These are phyloP conservation scores for Parsonsia alboflavescens DNA, from an alignment of 257 asterid species.

Conservation along the genomic window DNA sequence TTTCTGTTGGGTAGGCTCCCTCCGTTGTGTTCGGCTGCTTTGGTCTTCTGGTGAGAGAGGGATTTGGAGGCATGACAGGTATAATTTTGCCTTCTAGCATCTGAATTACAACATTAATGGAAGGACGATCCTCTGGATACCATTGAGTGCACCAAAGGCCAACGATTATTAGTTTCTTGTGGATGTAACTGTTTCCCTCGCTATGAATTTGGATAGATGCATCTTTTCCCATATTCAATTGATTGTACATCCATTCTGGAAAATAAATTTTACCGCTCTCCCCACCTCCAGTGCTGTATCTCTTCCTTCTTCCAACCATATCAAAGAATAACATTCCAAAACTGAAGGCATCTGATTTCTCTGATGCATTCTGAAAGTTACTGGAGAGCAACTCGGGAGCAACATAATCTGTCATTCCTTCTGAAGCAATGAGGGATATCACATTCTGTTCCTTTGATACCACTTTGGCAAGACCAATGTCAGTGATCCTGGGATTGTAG, in stretches of 20 bases:
- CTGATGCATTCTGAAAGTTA: slow-evolving; percentile 14
- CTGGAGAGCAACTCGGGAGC: slow-evolving; percentile 16
- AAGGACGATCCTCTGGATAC: slow-evolving; percentile 31
- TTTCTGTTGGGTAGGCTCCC: neutral
- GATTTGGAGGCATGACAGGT: slow-evolving; percentile 28
- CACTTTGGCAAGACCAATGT: slow-evolving; percentile 10
- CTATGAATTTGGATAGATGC: slow-evolving; percentile 5
- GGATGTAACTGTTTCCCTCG: slow-evolving; percentile 3
- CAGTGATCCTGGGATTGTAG: slow-evolving; percentile 13
- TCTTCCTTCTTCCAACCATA: slow-evolving; percentile 9
- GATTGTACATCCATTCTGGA: slow-evolving; percentile 13
- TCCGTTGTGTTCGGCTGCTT: neutral
- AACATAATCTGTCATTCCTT: slow-evolving; percentile 12
- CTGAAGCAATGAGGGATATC: slow-evolving; percentile 5
- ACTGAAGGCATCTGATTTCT: slow-evolving; percentile 14
- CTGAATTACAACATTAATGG: slow-evolving; percentile 25
- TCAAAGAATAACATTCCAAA: slow-evolving; percentile 11
- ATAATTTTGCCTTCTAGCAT: slow-evolving; percentile 28
- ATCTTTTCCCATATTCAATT: slow-evolving; percentile 4
- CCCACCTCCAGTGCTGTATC: neutral
- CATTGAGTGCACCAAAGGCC: slow-evolving; percentile 42
- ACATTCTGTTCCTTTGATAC: slow-evolving; percentile 1
- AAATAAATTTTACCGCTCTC: neutral
- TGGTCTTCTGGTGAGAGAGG: slow-evolving; percentile 14
- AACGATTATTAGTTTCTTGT: slow-evolving; percentile 19